Conservation (phyloP, 2,329 filamentous ascomycete genomes). For the Grosmannia serpens region DNA sequence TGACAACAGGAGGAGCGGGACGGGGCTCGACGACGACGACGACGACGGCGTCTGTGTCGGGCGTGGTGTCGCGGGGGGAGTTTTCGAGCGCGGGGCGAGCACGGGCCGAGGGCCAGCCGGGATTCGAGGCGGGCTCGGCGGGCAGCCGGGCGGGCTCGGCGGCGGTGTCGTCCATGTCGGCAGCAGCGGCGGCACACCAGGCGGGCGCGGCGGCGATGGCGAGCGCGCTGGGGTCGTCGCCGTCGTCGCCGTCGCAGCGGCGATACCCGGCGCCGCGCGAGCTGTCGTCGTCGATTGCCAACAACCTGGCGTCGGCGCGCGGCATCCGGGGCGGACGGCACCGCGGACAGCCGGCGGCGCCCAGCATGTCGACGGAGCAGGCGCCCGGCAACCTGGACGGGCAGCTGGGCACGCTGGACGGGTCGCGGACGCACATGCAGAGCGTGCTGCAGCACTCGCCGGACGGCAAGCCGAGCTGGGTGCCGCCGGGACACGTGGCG, state of each 20-base stretch:
- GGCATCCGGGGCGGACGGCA: conserved; percentile 57
- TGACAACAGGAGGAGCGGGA: conserved; percentile 5
- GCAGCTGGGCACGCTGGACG: conserved; percentile 31
- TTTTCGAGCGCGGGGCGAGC: conserved; percentile 1
- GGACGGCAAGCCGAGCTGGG: conserved; percentile 38
- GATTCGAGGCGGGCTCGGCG: too few relatives aligned
- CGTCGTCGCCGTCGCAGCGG: conserved; percentile 20
- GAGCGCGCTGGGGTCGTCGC: neutral
- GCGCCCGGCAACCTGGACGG: conserved; percentile 58
- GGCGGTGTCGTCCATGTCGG: conserved; percentile 11
- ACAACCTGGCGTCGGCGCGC: conserved; percentile 73
- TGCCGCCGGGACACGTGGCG: conserved; percentile 26
- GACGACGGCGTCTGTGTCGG: conserved; percentile 9
- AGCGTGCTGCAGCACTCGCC: conserved; percentile 39
- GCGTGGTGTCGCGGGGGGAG: conserved; percentile 11
- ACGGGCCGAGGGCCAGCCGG: neutral
- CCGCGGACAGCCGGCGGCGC: conserved; percentile 55
- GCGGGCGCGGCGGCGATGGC: conserved; percentile 8
- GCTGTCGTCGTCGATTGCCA: conserved; percentile 72
- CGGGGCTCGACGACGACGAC: neutral
- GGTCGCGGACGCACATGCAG: conserved; percentile 41
- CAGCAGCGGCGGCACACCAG: conserved; percentile 14
- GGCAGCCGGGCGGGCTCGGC: neutral
- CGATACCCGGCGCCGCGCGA: conserved; percentile 52
- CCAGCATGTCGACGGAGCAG: conserved; percentile 63